phyloP scores from a whole-genome alignment of 2,329 filamentous ascomycete genomes.

The Venturia effusa region DNA sequence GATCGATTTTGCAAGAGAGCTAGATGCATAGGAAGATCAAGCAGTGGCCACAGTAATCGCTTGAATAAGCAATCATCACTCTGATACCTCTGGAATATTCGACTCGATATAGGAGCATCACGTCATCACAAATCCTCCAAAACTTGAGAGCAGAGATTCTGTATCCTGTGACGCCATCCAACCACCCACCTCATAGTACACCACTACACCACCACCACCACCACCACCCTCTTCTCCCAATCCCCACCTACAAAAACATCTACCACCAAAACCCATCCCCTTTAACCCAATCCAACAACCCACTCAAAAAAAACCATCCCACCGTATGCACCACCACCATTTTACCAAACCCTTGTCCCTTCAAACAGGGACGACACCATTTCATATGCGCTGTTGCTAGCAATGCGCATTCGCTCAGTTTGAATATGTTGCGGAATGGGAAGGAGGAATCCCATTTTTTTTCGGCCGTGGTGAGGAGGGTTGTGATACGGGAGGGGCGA shows the following conservation, averaged over 20 bases:
- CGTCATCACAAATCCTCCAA: background rate
- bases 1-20: conserved; percentile 39
- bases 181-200: background rate
- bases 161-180: background rate
- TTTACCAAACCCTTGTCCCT: background rate
- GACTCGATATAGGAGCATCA: background rate
- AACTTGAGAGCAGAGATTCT: background rate
- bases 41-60: background rate
- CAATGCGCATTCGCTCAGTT: background rate
- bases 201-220: background rate
- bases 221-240: background rate
- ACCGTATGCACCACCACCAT: background rate
- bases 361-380: background rate
- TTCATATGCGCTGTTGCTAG: background rate
- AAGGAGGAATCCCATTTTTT: background rate
- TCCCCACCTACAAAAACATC: background rate
- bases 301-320: background rate
- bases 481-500: background rate
- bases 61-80: background rate
- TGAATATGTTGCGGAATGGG: background rate
- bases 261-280: background rate
- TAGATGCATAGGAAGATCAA: conserved; percentile 20
- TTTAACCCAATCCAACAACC: background rate
- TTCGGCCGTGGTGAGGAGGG: background rate
- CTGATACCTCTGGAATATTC: background rate